phyloP scores from a whole-genome alignment of 1,284 basidiomycete genomes.

The Schizopora paradoxa region DNA sequence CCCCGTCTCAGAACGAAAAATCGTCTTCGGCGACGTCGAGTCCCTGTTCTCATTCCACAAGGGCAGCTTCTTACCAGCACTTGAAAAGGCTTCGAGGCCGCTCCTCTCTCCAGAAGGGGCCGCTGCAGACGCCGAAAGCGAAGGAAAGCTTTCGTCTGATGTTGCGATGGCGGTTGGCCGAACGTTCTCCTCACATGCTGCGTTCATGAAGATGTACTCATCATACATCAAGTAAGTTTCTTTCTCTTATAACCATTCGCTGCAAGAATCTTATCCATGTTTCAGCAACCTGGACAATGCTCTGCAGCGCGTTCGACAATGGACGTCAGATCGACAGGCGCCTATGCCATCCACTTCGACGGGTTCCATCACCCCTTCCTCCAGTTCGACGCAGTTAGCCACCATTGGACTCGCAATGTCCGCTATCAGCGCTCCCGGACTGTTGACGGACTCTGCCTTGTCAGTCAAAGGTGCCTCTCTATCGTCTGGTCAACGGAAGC shows the following conservation, averaged over 20 bases:
- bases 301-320: slow-evolving; percentile 78
- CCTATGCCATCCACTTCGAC: slow-evolving; percentile 37
- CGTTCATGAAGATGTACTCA: slow-evolving; percentile 97
- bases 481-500: slow-evolving; percentile 74
- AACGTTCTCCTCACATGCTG: slow-evolving; percentile 88
- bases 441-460: slow-evolving; percentile 26
- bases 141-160: slow-evolving; percentile 67
- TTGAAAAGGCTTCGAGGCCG: slow-evolving; percentile 71
- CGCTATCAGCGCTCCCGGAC: slow-evolving; percentile 46
- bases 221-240: slow-evolving; percentile 86
- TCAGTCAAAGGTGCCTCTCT: slow-evolving; percentile 30
- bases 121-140: slow-evolving; percentile 51
- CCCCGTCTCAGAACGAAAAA: slow-evolving; percentile 83
- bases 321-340: slow-evolving; percentile 57
- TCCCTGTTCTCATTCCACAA: slow-evolving; percentile 89
- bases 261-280: slow-evolving; percentile 15
- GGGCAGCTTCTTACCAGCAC: slow-evolving; percentile 85
- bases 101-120: slow-evolving; percentile 48
- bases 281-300: slow-evolving; percentile 88
- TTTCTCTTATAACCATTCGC: slow-evolving; percentile 4
- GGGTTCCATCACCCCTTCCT: slow-evolving; percentile 57
- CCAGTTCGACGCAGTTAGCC: slow-evolving; percentile 57
- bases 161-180: slow-evolving; percentile 83
- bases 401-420: slow-evolving; percentile 56
- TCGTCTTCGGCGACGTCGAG: slow-evolving; percentile 92